phyloP scores from a whole-genome alignment of 306 rosid genomes.

The Potentilla sterilis region DNA sequence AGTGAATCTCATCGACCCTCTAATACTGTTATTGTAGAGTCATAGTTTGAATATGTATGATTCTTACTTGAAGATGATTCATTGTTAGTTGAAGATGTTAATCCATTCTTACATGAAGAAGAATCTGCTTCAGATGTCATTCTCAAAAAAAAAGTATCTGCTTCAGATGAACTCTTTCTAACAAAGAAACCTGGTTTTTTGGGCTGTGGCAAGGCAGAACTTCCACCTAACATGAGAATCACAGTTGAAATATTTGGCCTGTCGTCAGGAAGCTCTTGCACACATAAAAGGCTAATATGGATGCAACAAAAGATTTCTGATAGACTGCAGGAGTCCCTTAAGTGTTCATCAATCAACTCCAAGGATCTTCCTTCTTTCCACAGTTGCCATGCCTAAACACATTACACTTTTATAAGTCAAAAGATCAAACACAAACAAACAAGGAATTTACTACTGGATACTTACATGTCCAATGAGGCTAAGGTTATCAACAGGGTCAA shows the following conservation, averaged over 20 bases:
- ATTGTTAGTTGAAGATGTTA: not conserved
- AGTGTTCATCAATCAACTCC: slow-evolving; percentile 27
- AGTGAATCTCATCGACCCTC: slow-evolving; percentile 44
- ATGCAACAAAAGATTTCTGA: slow-evolving; percentile 35
- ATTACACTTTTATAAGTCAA: not conserved
- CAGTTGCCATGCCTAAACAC: slow-evolving; percentile 33
- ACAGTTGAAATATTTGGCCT: slow-evolving; percentile 58
- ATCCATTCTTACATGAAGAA: not conserved
- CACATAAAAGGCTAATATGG: slow-evolving; percentile 55
- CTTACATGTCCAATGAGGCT: slow-evolving; percentile 40
- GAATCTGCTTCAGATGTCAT: not conserved
- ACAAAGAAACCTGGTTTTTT: slow-evolving; percentile 42
- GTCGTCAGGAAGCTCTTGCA: slow-evolving; percentile 50
- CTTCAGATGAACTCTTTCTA: slow-evolving; percentile 14
- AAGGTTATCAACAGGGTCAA: not conserved
- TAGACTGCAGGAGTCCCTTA: slow-evolving; percentile 10
- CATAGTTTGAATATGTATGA: slow-evolving; percentile 33
- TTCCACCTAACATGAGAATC: slow-evolving; percentile 49
- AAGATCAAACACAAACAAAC: not conserved
- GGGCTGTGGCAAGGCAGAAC: slow-evolving; percentile 40
- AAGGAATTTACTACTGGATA: not conserved
- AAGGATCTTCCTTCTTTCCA: slow-evolving; percentile 30
- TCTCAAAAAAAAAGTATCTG: not conserved
- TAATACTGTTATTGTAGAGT: slow-evolving; percentile 35
- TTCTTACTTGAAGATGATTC: slow-evolving; percentile 3